Conservation (phyloP, 331 rosid species). For the Dryas integrifolia region DNA sequence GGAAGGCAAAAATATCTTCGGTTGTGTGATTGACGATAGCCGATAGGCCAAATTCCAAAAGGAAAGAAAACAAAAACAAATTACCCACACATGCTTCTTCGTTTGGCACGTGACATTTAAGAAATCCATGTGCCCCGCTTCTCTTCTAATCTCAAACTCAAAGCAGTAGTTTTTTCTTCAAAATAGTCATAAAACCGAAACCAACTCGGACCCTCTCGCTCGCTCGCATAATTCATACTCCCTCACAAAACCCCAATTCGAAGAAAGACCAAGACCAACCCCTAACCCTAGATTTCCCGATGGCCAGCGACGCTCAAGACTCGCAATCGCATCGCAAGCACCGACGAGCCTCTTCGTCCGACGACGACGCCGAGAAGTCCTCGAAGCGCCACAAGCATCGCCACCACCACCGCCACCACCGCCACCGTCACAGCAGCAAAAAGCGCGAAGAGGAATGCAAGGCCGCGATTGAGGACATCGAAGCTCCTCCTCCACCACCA, state of each 20-base stretch:
- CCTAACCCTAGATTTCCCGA: conserved; percentile 42
- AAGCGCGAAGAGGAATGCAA: conserved; percentile 51
- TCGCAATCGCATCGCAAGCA: conserved; percentile 75
- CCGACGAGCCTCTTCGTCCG: conserved; percentile 52
- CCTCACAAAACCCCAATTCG: not conserved
- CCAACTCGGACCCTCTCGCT: not conserved
- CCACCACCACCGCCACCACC: conserved; percentile 58
- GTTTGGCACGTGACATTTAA: not conserved
- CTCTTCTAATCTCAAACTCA: not conserved
- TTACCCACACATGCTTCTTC: too few species aligned
- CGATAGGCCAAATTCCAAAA: too few species aligned
- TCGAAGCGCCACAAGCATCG: conserved; percentile 93
- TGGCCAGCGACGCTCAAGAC: conserved; percentile 68
- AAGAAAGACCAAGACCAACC: conserved; percentile 33
- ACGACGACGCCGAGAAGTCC: conserved; percentile 55
- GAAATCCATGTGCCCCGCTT: not conserved
- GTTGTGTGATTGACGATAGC: too few species aligned
- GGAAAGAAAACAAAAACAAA: too few species aligned
- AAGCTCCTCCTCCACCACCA: conserved; percentile 13
- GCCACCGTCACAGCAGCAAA: conserved; percentile 60
- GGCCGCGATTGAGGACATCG: conserved; percentile 37
- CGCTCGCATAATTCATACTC: not conserved
- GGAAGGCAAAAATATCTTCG: too few species aligned
- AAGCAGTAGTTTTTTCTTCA: not conserved
- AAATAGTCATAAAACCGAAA: not conserved